Conservation (phyloP, 805 yeast species). For the Pichia scutulata region DNA sequence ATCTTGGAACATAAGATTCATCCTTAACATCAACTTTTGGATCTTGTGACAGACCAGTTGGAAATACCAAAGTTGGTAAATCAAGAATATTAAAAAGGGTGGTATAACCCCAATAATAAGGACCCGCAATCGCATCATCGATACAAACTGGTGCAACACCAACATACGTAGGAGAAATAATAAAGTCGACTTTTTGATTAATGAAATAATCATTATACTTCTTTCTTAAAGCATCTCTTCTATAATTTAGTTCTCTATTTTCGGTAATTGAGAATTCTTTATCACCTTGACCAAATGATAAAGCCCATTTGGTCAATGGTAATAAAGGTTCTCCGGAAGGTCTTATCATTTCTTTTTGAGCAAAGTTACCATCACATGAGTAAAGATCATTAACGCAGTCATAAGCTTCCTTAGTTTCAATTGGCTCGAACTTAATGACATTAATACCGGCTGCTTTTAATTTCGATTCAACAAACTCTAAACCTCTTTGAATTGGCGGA, state of each 20-base stretch:
- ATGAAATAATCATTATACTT: constrained; percentile 48
- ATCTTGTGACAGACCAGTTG: constrained; percentile 55
- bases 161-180: constrained; percentile 59
- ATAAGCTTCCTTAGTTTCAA: constrained; percentile 49
- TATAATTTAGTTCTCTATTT: constrained; percentile 44
- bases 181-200: constrained; percentile 51
- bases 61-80: constrained; percentile 58
- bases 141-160: constrained; percentile 67
- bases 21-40: constrained; percentile 41
- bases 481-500: constrained; percentile 55
- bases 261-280: constrained; percentile 39
- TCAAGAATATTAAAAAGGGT: constrained; percentile 67
- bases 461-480: constrained; percentile 45
- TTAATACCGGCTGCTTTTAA: constrained; percentile 52
- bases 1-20: constrained; percentile 33
- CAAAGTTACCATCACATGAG: constrained; percentile 60
- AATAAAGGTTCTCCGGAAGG: constrained; percentile 64
- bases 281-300: constrained; percentile 54
- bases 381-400: constrained; percentile 53
- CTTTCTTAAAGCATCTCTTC: constrained; percentile 52
- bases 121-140: constrained; percentile 32
- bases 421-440: constrained; percentile 49
- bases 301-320: constrained; percentile 55
- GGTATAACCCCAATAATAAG: constrained; percentile 77
- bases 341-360: constrained; percentile 42